Percentiles rank a stretch among this genome's conserved stretches.
Conservation (phyloP, 495 filamentous ascomycete genomes). For the Neurospora sp. region DNA sequence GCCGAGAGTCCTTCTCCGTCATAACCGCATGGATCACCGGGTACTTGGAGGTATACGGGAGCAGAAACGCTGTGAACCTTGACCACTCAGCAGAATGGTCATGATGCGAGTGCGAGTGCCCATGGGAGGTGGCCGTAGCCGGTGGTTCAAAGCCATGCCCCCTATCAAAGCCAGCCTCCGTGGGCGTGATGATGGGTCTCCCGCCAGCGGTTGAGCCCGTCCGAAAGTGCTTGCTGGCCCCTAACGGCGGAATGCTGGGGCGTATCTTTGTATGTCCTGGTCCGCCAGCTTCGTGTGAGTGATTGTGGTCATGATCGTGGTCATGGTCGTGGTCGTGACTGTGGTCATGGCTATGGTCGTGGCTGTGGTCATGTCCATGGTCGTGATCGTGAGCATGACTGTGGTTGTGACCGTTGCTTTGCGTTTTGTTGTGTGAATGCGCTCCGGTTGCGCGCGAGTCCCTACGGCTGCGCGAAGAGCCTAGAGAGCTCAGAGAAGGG, state of each 20-base stretch:
- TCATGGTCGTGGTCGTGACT: conserved; percentile 17
- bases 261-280: neutral
- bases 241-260: conserved; percentile 15
- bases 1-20: conserved; percentile 82
- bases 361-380: conserved; percentile 10
- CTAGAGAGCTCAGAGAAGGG: conserved; percentile 13
- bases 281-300: conserved; percentile 12
- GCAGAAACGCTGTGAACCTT: conserved; percentile 52
- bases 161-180: conserved; percentile 13
- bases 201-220: conserved; percentile 23
- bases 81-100: conserved; percentile 35
- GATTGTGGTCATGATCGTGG: conserved; percentile 9
- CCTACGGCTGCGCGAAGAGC: conserved; percentile 13
- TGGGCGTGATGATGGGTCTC: conserved; percentile 20
- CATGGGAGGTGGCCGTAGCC: conserved; percentile 3
- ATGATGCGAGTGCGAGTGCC: conserved; percentile 20
- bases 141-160: conserved; percentile 20
- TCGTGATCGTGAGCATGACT: conserved; percentile 26
- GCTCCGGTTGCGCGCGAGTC: conserved; percentile 12
- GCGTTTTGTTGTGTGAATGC: conserved; percentile 16
- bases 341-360: conserved; percentile 21
- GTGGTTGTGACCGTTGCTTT: conserved; percentile 17
- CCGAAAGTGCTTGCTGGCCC: conserved; percentile 16
- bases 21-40: conserved; percentile 78
- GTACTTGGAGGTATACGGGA: conserved; percentile 54